A percentile compares a stretch with the other conserved stretches of the same genome.
Conservation (phyloP, 306 rosid species). For the Hippophae gyantsensis region DNA sequence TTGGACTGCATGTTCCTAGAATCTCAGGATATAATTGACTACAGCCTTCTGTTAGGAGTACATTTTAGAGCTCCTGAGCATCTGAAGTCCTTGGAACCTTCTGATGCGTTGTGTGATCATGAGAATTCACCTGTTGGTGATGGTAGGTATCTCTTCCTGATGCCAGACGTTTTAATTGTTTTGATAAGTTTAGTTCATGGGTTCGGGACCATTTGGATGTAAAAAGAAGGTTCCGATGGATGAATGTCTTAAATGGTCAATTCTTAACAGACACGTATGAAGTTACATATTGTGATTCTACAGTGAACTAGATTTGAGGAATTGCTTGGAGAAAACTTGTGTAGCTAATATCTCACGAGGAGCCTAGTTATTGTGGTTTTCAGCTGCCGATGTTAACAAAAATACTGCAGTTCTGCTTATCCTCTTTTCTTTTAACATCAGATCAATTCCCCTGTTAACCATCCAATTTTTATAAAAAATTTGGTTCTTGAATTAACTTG, state of each 20-base stretch:
- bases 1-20: slow-evolving; percentile 78
- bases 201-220: background rate
- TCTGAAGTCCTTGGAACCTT: slow-evolving; percentile 55
- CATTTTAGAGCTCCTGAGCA: slow-evolving; percentile 93
- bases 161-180: background rate
- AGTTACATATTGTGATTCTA: too few species aligned
- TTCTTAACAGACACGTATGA: too few species aligned
- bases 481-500: too few species aligned
- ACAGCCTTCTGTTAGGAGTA: slow-evolving; percentile 87
- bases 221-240: too few species aligned
- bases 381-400: background rate
- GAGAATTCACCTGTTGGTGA: slow-evolving; percentile 28
- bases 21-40: slow-evolving; percentile 84
- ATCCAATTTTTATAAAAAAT: background rate
- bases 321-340: background rate
- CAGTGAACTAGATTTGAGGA: background rate
- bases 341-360: background rate
- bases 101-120: slow-evolving; percentile 23
- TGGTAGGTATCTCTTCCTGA: slow-evolving; percentile 31
- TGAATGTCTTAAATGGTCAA: too few species aligned
- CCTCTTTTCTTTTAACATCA: background rate
- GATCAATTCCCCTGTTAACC: background rate
- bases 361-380: background rate
- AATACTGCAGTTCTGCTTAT: background rate
- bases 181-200: background rate